Conservation (phyloP, 345 rosid species). For the Gossypium ekmanianum region DNA sequence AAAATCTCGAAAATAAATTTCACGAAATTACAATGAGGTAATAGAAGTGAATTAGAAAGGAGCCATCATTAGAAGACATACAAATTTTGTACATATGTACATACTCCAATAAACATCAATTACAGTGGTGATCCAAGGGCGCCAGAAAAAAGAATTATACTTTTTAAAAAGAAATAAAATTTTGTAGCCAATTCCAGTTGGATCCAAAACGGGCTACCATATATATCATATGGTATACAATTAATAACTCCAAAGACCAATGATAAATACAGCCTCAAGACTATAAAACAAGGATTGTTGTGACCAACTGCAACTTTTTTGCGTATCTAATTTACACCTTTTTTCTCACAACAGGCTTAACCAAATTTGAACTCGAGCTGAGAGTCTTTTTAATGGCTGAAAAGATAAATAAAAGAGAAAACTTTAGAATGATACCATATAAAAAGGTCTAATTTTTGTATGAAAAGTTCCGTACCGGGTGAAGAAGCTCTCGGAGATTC, state of each 20-base stretch:
- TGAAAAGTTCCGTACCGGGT: constrained; percentile 28
- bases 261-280: background rate
- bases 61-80: background rate
- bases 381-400: constrained; percentile 44
- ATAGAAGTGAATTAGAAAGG: background rate
- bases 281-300: background rate
- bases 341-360: constrained; percentile 34
- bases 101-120: constrained; percentile 4
- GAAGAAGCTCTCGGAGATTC: constrained; percentile 27
- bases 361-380: constrained; percentile 13
- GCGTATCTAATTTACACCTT: constrained; percentile 32
- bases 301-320: background rate
- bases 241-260: background rate
- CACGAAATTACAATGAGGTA: background rate
- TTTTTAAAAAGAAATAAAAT: too few species aligned
- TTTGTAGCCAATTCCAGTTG: background rate
- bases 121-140: background rate
- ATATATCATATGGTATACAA: background rate
- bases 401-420: constrained; percentile 6
- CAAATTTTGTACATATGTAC: background rate
- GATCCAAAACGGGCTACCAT: background rate
- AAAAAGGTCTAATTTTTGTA: background rate
- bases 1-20: too few species aligned
- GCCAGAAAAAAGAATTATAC: background rate
- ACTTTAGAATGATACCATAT: background rate